phyloP scores from a whole-genome alignment of 2,329 filamentous ascomycete genomes.

The Teratosphaeria epicoccoides region DNA sequence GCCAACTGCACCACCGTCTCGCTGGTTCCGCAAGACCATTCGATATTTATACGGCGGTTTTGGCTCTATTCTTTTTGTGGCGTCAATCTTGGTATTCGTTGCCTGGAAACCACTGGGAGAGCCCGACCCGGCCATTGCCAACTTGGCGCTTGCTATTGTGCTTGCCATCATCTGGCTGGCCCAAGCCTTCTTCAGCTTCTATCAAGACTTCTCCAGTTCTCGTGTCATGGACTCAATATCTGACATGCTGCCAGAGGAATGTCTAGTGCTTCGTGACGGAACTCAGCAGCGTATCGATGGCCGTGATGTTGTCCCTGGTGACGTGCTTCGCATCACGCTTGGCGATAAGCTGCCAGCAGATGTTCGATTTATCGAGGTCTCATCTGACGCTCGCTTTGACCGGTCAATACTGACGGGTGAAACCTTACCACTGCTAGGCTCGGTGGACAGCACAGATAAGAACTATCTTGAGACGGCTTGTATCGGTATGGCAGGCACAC shows the following conservation, averaged over 20 bases:
- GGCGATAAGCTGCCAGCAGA: slow-evolving; percentile 68
- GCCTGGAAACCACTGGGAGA: slow-evolving; percentile 63
- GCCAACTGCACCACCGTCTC: slow-evolving; percentile 54
- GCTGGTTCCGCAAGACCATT: slow-evolving; percentile 46
- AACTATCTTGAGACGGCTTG: slow-evolving; percentile 70
- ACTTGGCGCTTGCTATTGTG: slow-evolving; percentile 63
- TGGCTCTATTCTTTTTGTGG: slow-evolving; percentile 57
- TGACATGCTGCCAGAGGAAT: slow-evolving; percentile 67
- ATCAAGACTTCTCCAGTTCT: slow-evolving; percentile 61
- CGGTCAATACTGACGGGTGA: slow-evolving; percentile 59
- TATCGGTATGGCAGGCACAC: slow-evolving; percentile 69
- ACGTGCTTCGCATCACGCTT: slow-evolving; percentile 56
- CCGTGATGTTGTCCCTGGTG: slow-evolving; percentile 58
- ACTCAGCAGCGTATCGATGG: slow-evolving; percentile 27
- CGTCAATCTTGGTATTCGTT: slow-evolving; percentile 61
- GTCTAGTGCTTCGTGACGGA: slow-evolving; percentile 53
- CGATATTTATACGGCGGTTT: slow-evolving; percentile 72
- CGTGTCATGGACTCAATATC: slow-evolving; percentile 71
- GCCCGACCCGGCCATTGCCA: slow-evolving; percentile 49
- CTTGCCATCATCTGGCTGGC: slow-evolving; percentile 57
- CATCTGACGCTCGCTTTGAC: slow-evolving; percentile 61
- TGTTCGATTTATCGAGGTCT: slow-evolving; percentile 57
- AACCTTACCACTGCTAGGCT: slow-evolving; percentile 56
- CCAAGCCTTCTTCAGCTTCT: slow-evolving; percentile 48
- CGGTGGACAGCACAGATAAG: slow-evolving; percentile 55